A percentile compares a stretch with the other conserved stretches of the same genome.
Evolutionary conservation across 176 grass and related monocot genomes (phyloP).

Genomic region (Alloteropsis semialata): DNA sequence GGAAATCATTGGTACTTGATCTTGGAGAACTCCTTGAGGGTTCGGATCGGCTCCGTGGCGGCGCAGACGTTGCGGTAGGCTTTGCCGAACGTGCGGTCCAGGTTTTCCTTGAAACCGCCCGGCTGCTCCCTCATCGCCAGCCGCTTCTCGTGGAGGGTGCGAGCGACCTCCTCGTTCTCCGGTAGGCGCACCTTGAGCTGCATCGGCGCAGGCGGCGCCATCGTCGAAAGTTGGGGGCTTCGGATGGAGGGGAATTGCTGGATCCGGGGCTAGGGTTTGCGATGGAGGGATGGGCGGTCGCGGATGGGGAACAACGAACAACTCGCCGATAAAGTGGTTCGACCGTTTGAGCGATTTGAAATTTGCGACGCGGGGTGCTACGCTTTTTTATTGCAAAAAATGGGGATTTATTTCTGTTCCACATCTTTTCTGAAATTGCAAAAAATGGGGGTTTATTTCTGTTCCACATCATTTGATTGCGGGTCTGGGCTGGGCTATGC

Average conservation of each 20-base stretch:
- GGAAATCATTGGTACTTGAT: slow-evolving; percentile 49
- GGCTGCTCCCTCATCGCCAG: slow-evolving; percentile 54
- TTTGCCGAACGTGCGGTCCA: slow-evolving; percentile 47
- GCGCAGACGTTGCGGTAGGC: slow-evolving; percentile 67
- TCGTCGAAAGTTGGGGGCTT: background rate
- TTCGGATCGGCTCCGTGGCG: slow-evolving; percentile 61
- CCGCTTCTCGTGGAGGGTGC: slow-evolving; percentile 58
- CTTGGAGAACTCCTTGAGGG: slow-evolving; percentile 70
- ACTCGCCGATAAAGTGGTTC: background rate
- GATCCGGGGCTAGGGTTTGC: slow-evolving; percentile 10
- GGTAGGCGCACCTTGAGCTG: slow-evolving; percentile 43
- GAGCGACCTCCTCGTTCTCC: slow-evolving; percentile 74
- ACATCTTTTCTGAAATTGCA: too few relatives aligned
- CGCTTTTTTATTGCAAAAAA: background rate
- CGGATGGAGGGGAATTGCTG: background rate
- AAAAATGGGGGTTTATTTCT: background rate
- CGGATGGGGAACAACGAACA: background rate
- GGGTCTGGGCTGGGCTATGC: background rate
- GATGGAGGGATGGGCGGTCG: background rate
- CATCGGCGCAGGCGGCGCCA: slow-evolving; percentile 33
- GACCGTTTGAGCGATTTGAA: background rate
- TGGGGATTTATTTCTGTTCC: too few relatives aligned
- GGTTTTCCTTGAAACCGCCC: slow-evolving; percentile 53
- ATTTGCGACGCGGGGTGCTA: background rate
- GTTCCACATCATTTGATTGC: too few relatives aligned